Base-by-base conservation (phyloP, 345 rosid species). In the Arabidopsis arenosa region DNA sequence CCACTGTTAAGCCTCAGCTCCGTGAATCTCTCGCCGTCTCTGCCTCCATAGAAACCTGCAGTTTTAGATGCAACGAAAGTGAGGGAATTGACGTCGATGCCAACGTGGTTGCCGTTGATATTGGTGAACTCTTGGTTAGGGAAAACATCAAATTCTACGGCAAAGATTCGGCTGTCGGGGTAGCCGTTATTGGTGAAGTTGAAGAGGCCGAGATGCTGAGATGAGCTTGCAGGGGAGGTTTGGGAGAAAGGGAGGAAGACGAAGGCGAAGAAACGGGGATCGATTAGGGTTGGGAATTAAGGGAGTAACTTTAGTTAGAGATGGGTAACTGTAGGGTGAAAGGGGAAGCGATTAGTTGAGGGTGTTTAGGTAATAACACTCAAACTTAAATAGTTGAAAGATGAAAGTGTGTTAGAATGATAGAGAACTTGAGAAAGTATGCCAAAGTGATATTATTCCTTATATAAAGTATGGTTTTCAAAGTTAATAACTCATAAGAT, bases 71-170 rank as follows among this genome's bases (percentile, higher is more conserved):
- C 36, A 1, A 13, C 40, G 0, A 94, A 92, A 1, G 65, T 85
- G 10, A 92, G 84, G 7, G 96, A 92, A 52, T 90, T 85, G 9
- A 86, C 78, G 66, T 90, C 90, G 14, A 93, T 51, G 7, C 98
- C 96, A 0, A 90, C 93, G 81, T 93, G 98, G 60, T 90, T 93
- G n/a, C 63, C 75, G 41, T 86, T 80, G 23, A 84, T 85, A 61
- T 90, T 94, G 5, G 73, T 48, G 84, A 86, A 93, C 45, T 93
- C 98, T 72, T 93, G 76, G 65, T 93, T 93, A 14, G 44, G 1
- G 68, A 89, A 93, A 30, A 86, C 88, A 72, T 89, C 95, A 39
- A 93, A 91, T 63, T 91, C 97, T 5, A 86, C 63, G 0, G 83
- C 93, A 6, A 88, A 75, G 49, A 93, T 80, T 11, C 82, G 86